Percentiles rank a stretch among this genome's conserved stretches.
Evolutionary conservation across 352 stramenopile genomes (phyloP).

Genomic region (Stramenopiles sp.): DNA sequence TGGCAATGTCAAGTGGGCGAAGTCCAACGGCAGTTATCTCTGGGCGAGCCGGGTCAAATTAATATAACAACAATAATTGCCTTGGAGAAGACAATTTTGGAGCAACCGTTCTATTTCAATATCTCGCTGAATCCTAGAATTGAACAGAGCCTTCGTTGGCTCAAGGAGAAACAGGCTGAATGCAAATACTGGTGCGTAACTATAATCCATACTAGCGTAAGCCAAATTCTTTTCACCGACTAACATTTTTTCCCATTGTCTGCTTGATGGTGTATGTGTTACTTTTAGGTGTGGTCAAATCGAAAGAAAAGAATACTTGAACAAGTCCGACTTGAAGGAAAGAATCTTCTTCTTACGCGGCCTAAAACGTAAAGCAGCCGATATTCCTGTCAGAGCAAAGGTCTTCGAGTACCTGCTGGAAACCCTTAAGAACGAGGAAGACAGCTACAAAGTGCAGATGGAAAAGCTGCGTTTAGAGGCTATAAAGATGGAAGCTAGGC

Average conservation of each 20-base stretch:
- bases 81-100: neutral
- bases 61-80: neutral
- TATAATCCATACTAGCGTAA: too few relatives aligned
- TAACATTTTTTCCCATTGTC: too few relatives aligned
- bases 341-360: neutral
- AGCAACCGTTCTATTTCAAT: neutral
- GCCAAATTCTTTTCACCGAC: too few relatives aligned
- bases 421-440: neutral
- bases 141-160: neutral
- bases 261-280: too few relatives aligned
- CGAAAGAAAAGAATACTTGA: neutral
- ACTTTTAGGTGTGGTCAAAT: neutral
- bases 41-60: neutral
- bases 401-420: neutral
- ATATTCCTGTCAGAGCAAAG: neutral
- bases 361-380: neutral
- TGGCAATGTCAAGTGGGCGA: neutral
- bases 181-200: neutral
- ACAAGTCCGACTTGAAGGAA: neutral
- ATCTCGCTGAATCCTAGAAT: neutral
- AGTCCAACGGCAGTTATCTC: neutral
- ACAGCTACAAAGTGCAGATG: neutral
- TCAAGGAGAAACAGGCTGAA: neutral
- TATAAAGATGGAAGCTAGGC: neutral
- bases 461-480: neutral